Conservation (phyloP, 768 basidiomycete genomes). For the Termitomyces sp. region DNA sequence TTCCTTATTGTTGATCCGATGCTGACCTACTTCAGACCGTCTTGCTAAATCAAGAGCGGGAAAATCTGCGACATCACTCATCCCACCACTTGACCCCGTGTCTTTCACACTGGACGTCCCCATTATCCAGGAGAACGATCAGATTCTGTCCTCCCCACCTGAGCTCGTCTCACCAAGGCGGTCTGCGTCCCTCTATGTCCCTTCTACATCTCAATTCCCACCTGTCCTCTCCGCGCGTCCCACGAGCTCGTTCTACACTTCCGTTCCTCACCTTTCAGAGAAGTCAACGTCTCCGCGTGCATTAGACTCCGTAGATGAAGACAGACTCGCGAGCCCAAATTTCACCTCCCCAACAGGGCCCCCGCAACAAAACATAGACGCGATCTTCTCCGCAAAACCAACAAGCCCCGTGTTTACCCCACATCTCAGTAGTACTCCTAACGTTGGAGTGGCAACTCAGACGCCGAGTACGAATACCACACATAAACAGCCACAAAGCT, state of each 20-base stretch:
- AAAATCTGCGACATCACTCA: conserved; percentile 18
- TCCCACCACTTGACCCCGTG: conserved; percentile 23
- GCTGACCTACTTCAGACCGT: conserved; percentile 13
- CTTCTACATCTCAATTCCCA: conserved; percentile 18
- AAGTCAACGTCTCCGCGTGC: background rate
- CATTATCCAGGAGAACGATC: conserved; percentile 6
- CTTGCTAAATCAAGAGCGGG: conserved; percentile 17
- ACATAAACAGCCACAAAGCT: background rate
- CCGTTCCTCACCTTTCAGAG: conserved; percentile 9
- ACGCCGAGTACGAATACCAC: background rate
- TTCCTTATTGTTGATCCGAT: background rate
- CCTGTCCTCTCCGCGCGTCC: conserved; percentile 19
- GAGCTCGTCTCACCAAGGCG: conserved; percentile 19
- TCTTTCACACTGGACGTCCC: conserved; percentile 22
- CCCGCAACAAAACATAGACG: conserved; percentile 5
- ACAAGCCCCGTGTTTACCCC: conserved; percentile 20
- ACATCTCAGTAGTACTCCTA: background rate
- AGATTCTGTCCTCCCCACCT: conserved; percentile 18
- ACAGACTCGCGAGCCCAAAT: conserved; percentile 13
- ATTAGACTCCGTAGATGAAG: conserved; percentile 14
- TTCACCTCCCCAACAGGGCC: conserved; percentile 1
- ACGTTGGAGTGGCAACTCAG: background rate
- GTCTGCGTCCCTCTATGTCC: conserved; percentile 20
- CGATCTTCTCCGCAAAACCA: conserved; percentile 14
- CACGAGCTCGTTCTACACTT: conserved; percentile 17